phyloP scores from a whole-genome alignment of 345 rosid species.

The Toxicodendron radicans region DNA sequence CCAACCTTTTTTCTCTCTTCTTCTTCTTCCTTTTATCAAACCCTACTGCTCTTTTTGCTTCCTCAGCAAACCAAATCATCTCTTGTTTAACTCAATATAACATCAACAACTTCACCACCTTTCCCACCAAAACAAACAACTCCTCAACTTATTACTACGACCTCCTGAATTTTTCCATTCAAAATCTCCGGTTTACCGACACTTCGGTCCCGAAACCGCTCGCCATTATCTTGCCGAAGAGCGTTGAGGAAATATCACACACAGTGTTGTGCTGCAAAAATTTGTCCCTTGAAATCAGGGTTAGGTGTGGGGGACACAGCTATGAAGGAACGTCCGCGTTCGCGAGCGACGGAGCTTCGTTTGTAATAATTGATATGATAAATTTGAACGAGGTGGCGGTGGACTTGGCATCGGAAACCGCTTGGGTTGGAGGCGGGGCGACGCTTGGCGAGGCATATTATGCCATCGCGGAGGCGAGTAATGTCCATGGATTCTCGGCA shows the following conservation, averaged over 20 bases:
- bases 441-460: slow-evolving; percentile 52
- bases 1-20: not conserved
- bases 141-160: slow-evolving; percentile 31
- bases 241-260: slow-evolving; percentile 29
- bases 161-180: slow-evolving; percentile 47
- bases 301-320: slow-evolving; percentile 61
- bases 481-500: slow-evolving; percentile 45
- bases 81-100: slow-evolving; percentile 38
- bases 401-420: slow-evolving; percentile 34
- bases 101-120: slow-evolving; percentile 46
- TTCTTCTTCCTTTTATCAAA: not conserved
- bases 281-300: slow-evolving; percentile 38
- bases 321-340: slow-evolving; percentile 57
- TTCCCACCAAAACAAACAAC: slow-evolving; percentile 26
- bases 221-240: slow-evolving; percentile 42
- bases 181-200: slow-evolving; percentile 44
- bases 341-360: slow-evolving; percentile 35
- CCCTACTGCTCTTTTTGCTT: slow-evolving; percentile 1
- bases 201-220: slow-evolving; percentile 43
- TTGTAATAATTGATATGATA: slow-evolving; percentile 48
- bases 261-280: slow-evolving; percentile 36
- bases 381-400: slow-evolving; percentile 38
- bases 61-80: slow-evolving; percentile 23
- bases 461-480: slow-evolving; percentile 39
- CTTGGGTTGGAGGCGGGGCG: slow-evolving; percentile 62